Percentiles rank a stretch among this genome's conserved stretches.
Evolutionary conservation across 2,329 filamentous ascomycete species (phyloP).

Genomic region (Ilyonectria robusta): DNA sequence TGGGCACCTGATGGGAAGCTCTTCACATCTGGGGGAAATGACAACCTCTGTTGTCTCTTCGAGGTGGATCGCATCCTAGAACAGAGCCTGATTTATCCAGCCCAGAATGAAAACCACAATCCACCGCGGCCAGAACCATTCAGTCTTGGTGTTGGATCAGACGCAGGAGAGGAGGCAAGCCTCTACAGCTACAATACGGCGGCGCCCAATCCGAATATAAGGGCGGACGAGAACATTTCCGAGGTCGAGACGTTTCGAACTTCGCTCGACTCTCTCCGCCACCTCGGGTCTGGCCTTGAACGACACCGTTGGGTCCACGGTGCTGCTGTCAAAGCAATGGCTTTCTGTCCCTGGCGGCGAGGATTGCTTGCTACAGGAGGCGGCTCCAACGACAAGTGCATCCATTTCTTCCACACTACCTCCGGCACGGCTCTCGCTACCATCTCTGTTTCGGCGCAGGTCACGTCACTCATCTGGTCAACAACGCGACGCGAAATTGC

Average conservation of each 20-base stretch:
- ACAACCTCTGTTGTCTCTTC: conserved; percentile 90
- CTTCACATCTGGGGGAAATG: conserved; percentile 92
- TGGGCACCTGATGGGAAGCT: conserved; percentile 84
- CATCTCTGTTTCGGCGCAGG: conserved; percentile 93
- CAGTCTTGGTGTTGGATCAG: conserved; percentile 29
- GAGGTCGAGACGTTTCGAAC: conserved; percentile 45
- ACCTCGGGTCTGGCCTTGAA: conserved; percentile 69
- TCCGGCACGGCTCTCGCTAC: conserved; percentile 89
- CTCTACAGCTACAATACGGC: conserved; percentile 7
- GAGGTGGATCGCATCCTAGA: conserved; percentile 72
- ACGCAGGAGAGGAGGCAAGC: conserved; percentile 25
- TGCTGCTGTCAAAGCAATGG: conserved; percentile 95
- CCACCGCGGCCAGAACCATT: conserved; percentile 20
- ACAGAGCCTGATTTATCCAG: conserved; percentile 14
- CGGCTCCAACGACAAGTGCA: conserved; percentile 93
- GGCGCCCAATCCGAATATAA: neutral
- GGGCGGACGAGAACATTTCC: conserved; percentile 10
- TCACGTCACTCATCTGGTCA: conserved; percentile 94
- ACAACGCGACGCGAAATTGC: conserved; percentile 87
- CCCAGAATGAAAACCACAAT: conserved; percentile 11
- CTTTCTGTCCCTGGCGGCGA: conserved; percentile 95
- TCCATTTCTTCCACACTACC: conserved; percentile 93
- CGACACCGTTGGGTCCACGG: conserved; percentile 83
- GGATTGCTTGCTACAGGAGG: conserved; percentile 91
- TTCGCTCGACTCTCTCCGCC: conserved; percentile 56